Base-by-base conservation (phyloP, 805 yeast species). In the Candida quercuum region DNA sequence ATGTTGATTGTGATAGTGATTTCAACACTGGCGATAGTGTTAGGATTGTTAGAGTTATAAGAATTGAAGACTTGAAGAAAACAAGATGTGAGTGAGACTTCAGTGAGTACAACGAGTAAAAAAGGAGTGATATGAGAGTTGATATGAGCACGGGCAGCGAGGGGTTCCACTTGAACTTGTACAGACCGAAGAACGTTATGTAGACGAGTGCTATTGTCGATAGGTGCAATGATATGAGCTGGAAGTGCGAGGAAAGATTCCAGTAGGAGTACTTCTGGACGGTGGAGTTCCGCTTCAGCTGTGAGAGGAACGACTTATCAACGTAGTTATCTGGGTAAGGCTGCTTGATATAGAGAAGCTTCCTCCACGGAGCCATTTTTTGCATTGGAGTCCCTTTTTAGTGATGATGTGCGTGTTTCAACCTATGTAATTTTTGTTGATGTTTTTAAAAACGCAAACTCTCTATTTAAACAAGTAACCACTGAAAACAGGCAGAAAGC, bases 271-370 rank as follows among this genome's bases (percentile, higher is more conserved):
- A 81, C 36, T 67, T 68, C 16, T 75, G 72, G 24, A 86, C 93
- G 3, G 89, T 79, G 19, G 87, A 67, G 60, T 87, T 87, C 28
- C 93, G 66, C 46, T 76, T 76, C 42, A 87, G 67, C 54, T 84
- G 94, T 3, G 87, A 77, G n/a, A 89, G 66, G 55, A 91, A 91
- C 3, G 88, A 72, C 2, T 65, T 61, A 54, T 88, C 94, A 2
- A 95, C 91, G 61, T 86, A 86, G 59, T 89, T 93, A 57, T 91
- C 99, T 0, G 95, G 94, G 53, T 79, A 89, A 12, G 83, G 83
- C 56, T 89, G 96, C 40, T 74, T 72, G 24, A 83, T 72, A 81
- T 95, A 93, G 11, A 91, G 70, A 27, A 88, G 73, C 52, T 93
- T 84, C 51, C 81, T 73, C 98, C 98, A 89, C 17, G 78, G 77